Evolutionary conservation across 495 filamentous ascomycete species (phyloP), one percentile per base, ranked within the genome.

Genomic region (Neurospora sp.): DNA sequence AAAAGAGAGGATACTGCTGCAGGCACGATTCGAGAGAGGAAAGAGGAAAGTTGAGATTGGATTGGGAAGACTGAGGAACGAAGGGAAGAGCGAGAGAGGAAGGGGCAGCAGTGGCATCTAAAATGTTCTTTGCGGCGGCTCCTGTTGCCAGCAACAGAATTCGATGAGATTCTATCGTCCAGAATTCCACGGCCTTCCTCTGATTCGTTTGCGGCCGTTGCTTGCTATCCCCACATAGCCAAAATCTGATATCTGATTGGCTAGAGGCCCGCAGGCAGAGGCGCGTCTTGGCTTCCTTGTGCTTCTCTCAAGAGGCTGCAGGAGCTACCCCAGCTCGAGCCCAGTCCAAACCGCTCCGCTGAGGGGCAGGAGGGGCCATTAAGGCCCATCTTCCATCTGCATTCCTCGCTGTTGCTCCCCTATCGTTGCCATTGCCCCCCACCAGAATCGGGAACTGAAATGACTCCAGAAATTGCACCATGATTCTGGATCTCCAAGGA

Each of bases 141-240:
- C 77, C 75, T 74, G 73, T 76, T 76, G 75, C 76, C 76, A 45
- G 71, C 42, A 72, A 69, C 40, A 79, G 77, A 74, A 79, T 82
- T 82, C 81, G 69, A 82, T 77, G 78, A 76, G 81, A 79, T 82
- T 82, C 81, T 81, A 82, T 79, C 77, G 74, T 48, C 76, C 78
- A 77, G 74, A 77, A 73, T 79, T 80, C 79, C 73, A 69, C 74
- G 74, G 62, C 70, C 71, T 79, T 78, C 78, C 74, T 75, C 70
- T 81, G 77, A 79, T 79, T 81, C 76, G 80, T 62, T 77, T 78
- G 75, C 48, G 54, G 54, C 54, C 28, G 54, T 66, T 66, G 54
- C 54, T 66, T 71, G 17, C 69, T 45, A 76, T 77, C 76, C 77
- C 79, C 80, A 78, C 79, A 78, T 76, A 75, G 78, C 75, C 34